Percentiles rank a stretch among this genome's conserved stretches.
phyloP scores from a whole-genome alignment of 345 rosid genomes.

The Eucalyptus cloeziana region DNA sequence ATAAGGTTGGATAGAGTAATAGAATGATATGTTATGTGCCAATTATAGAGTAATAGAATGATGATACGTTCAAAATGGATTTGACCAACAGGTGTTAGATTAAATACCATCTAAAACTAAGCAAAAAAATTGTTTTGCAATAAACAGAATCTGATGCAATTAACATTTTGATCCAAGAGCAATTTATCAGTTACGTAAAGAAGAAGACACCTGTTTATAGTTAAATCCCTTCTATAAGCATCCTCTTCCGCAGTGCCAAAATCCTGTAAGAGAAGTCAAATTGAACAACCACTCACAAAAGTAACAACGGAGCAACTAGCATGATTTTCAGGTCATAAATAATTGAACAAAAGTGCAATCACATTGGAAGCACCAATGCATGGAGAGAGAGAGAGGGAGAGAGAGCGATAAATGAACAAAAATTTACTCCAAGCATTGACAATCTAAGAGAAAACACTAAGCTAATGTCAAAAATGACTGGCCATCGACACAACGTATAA shows the following conservation, averaged over 20 bases:
- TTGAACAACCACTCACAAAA: neutral
- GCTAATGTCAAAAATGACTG: neutral
- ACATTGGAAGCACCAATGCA: neutral
- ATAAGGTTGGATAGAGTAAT: neutral
- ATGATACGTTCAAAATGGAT: neutral
- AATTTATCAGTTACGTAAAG: neutral
- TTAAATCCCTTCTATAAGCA: slow-evolving; percentile 86
- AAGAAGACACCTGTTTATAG: slow-evolving; percentile 69
- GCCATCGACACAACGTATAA: neutral
- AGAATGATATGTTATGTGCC: neutral
- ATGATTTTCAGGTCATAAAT: neutral
- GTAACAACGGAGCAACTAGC: neutral
- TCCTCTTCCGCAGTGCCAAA: slow-evolving; percentile 96
- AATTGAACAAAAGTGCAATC: neutral
- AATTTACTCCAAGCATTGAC: neutral
- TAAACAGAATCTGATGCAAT: no score
- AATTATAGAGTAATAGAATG: neutral
- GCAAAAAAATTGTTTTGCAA: neutral
- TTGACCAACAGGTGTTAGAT: neutral
- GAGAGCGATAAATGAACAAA: neutral
- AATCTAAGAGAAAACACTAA: neutral
- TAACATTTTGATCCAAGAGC: neutral
- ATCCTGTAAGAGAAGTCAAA: slow-evolving; percentile 20
- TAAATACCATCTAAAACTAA: neutral
- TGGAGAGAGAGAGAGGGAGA: neutral